These are phyloP conservation scores for Nitzschia sp. DNA, from an alignment of 108 stramenopile genomes.

Conservation along the genomic window DNA sequence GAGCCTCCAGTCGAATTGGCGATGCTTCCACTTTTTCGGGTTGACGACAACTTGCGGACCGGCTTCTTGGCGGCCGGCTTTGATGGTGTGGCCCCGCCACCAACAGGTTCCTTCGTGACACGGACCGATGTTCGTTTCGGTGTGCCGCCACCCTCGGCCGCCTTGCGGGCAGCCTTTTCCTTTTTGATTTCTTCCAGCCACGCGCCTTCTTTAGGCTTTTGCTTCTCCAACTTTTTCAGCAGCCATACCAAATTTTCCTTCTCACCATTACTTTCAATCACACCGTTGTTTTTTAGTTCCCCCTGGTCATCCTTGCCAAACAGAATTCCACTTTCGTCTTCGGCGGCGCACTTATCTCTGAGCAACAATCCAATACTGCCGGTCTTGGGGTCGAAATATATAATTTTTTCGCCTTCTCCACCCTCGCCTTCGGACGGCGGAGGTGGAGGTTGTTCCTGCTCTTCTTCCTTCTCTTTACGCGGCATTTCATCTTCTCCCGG, in stretches of 20 bases:
- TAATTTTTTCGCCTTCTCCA: constrained; percentile 15
- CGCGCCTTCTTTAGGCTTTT: constrained; percentile 24
- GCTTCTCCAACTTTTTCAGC: constrained; percentile 29
- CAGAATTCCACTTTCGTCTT: constrained; percentile 21
- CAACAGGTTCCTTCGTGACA: background rate
- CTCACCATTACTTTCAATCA: constrained; percentile 26
- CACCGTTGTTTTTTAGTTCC: constrained; percentile 13
- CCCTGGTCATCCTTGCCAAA: constrained; percentile 20
- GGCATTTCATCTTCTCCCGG: background rate
- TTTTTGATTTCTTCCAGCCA: constrained; percentile 36
- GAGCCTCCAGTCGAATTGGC: background rate
- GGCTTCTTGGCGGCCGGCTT: background rate
- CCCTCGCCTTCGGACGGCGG: constrained; percentile 8
- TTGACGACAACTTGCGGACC: background rate
- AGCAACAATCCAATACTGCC: constrained; percentile 19
- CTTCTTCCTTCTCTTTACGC: constrained; percentile 2
- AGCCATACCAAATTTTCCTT: constrained; percentile 25
- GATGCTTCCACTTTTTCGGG: background rate
- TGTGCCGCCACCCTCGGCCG: constrained; percentile 1
- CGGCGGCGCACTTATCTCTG: background rate
- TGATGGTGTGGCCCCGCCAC: background rate
- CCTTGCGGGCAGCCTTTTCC: constrained; percentile 25
- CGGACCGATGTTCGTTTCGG: background rate
- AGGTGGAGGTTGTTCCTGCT: background rate
- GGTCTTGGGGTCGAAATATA: constrained; percentile 41